Evolutionary conservation across 257 asterid genomes (phyloP).

Genomic region (Przewalskia tangutica): DNA sequence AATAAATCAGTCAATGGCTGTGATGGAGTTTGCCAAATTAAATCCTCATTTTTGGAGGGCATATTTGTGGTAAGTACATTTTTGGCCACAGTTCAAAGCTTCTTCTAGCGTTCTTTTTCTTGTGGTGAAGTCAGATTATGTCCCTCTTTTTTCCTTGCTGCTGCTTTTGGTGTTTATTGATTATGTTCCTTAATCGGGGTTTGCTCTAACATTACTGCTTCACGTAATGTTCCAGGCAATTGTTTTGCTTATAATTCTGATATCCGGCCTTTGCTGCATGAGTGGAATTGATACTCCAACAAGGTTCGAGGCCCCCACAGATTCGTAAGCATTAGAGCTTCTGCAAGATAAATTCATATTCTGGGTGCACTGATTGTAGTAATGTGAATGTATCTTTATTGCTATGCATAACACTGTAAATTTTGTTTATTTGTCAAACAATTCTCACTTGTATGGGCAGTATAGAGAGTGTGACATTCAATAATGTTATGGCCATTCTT

Average conservation of each 20-base stretch:
- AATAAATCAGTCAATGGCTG: constrained; percentile 46
- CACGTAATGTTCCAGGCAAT: constrained; percentile 52
- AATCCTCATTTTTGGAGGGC: constrained; percentile 89
- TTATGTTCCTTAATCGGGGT: background rate
- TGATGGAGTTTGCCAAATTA: constrained; percentile 88
- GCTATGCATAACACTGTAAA: constrained; percentile 6
- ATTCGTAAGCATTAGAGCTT: constrained; percentile 33
- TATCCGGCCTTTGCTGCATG: constrained; percentile 99
- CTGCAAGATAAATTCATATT: background rate
- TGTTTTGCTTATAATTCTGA: constrained; percentile 73
- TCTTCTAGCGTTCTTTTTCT: background rate
- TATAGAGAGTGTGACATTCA: background rate
- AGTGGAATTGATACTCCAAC: constrained; percentile 96
- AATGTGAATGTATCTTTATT: background rate
- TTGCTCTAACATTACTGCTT: background rate
- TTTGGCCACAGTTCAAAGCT: background rate
- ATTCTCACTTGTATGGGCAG: background rate
- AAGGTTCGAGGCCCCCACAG: constrained; percentile 85
- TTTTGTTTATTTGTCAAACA: constrained; percentile 10
- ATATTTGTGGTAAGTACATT: constrained; percentile 62
- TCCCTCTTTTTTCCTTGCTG: background rate
- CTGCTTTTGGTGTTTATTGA: background rate
- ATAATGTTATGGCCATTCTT: constrained; percentile 6
- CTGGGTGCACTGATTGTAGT: background rate
- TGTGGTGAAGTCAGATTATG: background rate